Evolutionary conservation across 345 rosid genomes (phyloP), one percentile per base, ranked within the genome.

Genomic region (Ceriops zippeliana): DNA sequence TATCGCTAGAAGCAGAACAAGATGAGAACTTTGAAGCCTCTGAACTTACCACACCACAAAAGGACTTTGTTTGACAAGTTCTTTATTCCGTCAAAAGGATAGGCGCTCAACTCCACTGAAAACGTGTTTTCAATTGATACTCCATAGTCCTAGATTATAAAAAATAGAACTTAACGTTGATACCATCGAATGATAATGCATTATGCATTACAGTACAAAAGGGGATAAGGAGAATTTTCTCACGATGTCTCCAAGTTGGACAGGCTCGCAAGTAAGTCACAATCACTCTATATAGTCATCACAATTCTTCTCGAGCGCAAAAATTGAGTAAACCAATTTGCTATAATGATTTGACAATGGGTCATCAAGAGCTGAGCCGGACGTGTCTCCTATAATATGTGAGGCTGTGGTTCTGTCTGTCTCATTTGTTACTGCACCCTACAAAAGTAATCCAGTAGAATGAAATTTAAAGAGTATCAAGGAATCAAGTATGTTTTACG

Each of bases 211-310:
- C 31, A 22, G 15, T 1, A 17, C 58, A 63, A 20, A 6, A 20
- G 37, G 2, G 1, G 2, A 7, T 3, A 16, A n/a, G 69, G 10
- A 22, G 58, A 10, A 22, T 6, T 42, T 61, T 46, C 84, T 70
- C 78, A 91, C 97, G 7, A 85, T 75, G 30, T 88, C 95, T 47
- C 84, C 95, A 53, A 87, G 81, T 83, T 77, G 86, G 53, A 89
- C 78, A 1, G 96, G 92, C 56, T 89, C 96, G 26, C 83, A 89
- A 20, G 97, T 93, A 84, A 46, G 70, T 84, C 52, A 82, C 72
- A 7, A 91, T 75, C 92, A 93, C 86, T 79, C 82, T 91, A 70
- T 91, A 70, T 89, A 93, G 67, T 89, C 92, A 21, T 86, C 88
- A 0, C 90, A 83, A 20, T 86, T 95, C 58, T 84, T 80, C 32